Evolutionary conservation across 2,329 filamentous ascomycete genomes (phyloP).

Genomic region (Calonectria hongkongensis): DNA sequence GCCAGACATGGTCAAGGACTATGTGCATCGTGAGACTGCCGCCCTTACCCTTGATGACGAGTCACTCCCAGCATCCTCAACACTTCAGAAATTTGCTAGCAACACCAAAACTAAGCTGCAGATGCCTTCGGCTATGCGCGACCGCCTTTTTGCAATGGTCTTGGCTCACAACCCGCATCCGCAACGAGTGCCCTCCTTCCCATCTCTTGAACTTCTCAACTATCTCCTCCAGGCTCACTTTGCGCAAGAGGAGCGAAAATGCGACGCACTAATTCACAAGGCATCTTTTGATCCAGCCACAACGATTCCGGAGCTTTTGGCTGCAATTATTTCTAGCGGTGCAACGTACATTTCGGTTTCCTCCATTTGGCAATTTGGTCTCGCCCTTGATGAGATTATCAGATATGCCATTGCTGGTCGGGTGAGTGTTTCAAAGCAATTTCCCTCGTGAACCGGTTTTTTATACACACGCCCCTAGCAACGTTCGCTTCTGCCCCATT

Average conservation of each 20-base stretch:
- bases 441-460: not conserved
- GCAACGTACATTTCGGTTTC: constrained; percentile 46
- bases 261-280: constrained; percentile 48
- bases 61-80: constrained; percentile 28
- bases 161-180: constrained; percentile 47
- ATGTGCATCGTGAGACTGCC: constrained; percentile 35
- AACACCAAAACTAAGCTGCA: constrained; percentile 25
- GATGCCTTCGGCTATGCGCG: constrained; percentile 45
- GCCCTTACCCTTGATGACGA: constrained; percentile 31
- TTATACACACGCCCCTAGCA: not conserved
- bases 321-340: constrained; percentile 49
- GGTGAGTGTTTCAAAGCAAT: constrained; percentile 40
- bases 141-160: constrained; percentile 53
- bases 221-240: constrained; percentile 49
- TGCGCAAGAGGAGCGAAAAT: constrained; percentile 43
- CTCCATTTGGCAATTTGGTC: constrained; percentile 52
- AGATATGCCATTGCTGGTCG: constrained; percentile 40
- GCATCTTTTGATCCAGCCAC: constrained; percentile 45
- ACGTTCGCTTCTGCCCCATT: too few relatives aligned
- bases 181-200: constrained; percentile 49
- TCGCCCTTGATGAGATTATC: constrained; percentile 49
- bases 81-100: constrained; percentile 24
- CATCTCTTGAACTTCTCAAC: constrained; percentile 50
- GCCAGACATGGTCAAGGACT: constrained; percentile 37
- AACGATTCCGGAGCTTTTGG: constrained; percentile 46